Base-by-base conservation (phyloP, 345 rosid genomes). In the Bruguiera gymnorhiza region DNA sequence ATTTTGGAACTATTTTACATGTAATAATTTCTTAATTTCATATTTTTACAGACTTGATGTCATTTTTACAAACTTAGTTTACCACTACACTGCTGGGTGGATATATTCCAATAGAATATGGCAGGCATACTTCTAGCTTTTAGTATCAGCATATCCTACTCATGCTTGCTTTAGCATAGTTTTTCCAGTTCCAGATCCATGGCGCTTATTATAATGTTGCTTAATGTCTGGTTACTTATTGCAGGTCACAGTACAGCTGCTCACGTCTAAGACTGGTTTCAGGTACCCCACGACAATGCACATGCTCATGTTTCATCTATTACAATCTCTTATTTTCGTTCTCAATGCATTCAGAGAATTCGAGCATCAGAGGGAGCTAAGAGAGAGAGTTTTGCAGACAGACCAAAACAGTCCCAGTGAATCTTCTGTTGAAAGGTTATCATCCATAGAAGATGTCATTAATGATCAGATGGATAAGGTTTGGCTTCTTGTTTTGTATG, bases 241-340 rank as follows among this genome's bases (percentile, higher is more conserved):
- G 32, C 90, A 95, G 99, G 96, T 89, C 61, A 90, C 97, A 8
- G 82, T 87, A 72, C 99, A 95, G 83, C 88, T 95, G 80, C 88
- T 95, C 69, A 95, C 97, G 43, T 89, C 97, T 21, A 95, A 91
- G 85, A 95, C 99, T 62, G 99, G 99, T 63, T 95, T 95, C 85
- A 87, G 95, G 95, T 89, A 84, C 58, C 70, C 61, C 52, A 70
- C 58, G 39, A 50, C 34, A 75, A 59, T 46, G 59, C 48, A 6
- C 51, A 34, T 65, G 52, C 52, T 71, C 51, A 6, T 81, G 63
- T 43, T 62, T 68, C 36, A 50, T 63, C 52, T 61, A 39, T 57
- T 58, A 60, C 62, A n/a, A 60, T 31, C 51, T 59, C 70, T 77
- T 57, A 63, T 57, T 43, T 70, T 52, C 62, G 54, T 27, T 31